Percentiles rank a stretch among this genome's conserved stretches.
These are phyloP conservation scores for Ammopiptanthus mongolicus DNA, from an alignment of 306 rosid species.

Conservation along the genomic window DNA sequence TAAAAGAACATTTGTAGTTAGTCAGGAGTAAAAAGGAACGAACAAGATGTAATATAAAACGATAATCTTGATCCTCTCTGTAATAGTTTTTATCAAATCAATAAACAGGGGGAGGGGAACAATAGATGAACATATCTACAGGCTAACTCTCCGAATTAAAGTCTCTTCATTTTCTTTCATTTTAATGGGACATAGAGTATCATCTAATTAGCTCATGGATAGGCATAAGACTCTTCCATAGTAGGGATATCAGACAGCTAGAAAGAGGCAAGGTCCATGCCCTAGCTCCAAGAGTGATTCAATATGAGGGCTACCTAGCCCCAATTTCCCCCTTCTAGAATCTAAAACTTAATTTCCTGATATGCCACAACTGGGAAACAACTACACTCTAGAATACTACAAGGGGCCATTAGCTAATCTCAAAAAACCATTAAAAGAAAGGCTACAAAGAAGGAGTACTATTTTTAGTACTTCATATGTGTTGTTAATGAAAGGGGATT, in stretches of 20 bases:
- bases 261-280: not conserved
- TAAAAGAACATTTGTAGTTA: not conserved
- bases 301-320: not conserved
- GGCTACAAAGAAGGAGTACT: not conserved
- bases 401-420: not conserved
- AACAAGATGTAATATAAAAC: not conserved
- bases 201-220: not conserved
- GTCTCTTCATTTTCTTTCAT: not conserved
- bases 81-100: not conserved
- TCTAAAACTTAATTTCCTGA: not conserved
- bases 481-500: not conserved
- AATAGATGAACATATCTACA: not conserved
- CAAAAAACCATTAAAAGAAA: not conserved
- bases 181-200: not conserved
- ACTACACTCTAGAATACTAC: not conserved
- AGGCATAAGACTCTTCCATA: not conserved
- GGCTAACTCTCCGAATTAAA: not conserved
- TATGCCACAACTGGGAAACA: not conserved
- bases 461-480: not conserved
- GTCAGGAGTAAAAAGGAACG: not conserved
- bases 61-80: not conserved
- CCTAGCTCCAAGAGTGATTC: not conserved
- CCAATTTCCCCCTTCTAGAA: not conserved
- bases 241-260: not conserved
- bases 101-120: too few relatives aligned